Evolutionary conservation across 768 basidiomycete genomes (phyloP).

Genomic region (Macrolepiota albuminosa): DNA sequence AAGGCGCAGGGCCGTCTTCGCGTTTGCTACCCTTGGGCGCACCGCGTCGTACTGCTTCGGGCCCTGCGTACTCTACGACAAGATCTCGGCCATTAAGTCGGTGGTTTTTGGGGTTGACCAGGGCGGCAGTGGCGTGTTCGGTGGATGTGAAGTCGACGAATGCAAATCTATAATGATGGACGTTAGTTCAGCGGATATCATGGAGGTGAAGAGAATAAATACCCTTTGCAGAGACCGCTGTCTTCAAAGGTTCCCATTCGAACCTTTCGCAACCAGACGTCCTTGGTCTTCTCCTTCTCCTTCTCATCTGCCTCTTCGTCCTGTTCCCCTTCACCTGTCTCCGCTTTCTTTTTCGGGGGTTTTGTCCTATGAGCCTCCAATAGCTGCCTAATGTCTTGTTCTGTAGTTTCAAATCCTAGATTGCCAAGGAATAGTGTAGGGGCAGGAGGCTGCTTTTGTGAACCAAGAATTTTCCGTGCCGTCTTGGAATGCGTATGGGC

Average conservation of each 20-base stretch:
- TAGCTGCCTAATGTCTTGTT: conserved; percentile 64
- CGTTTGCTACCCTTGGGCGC: conserved; percentile 35
- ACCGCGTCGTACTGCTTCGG: conserved; percentile 86
- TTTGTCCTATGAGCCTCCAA: conserved; percentile 62
- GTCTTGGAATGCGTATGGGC: conserved; percentile 51
- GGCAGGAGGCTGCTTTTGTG: conserved; percentile 79
- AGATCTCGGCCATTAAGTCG: conserved; percentile 79
- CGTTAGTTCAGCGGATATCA: not conserved
- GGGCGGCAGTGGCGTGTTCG: conserved; percentile 75
- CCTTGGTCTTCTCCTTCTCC: conserved; percentile 24
- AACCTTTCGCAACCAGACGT: conserved; percentile 70
- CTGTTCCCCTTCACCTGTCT: conserved; percentile 25
- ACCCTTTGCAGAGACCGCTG: conserved; percentile 95
- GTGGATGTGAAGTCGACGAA: conserved; percentile 87
- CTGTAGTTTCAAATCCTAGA: conserved; percentile 86
- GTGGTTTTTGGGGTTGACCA: conserved; percentile 84
- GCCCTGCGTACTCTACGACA: conserved; percentile 84
- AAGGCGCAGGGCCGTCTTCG: conserved; percentile 11
- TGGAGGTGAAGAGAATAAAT: not conserved
- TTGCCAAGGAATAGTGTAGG: conserved; percentile 93
- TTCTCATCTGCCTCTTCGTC: conserved; percentile 24
- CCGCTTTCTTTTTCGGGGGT: conserved; percentile 24
- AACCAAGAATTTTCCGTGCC: conserved; percentile 70
- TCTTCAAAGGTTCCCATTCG: conserved; percentile 97
- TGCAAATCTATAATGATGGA: conserved; percentile 59